phyloP scores from a whole-genome alignment of 352 stramenopile species.

The Globisporangium orthogonon region DNA sequence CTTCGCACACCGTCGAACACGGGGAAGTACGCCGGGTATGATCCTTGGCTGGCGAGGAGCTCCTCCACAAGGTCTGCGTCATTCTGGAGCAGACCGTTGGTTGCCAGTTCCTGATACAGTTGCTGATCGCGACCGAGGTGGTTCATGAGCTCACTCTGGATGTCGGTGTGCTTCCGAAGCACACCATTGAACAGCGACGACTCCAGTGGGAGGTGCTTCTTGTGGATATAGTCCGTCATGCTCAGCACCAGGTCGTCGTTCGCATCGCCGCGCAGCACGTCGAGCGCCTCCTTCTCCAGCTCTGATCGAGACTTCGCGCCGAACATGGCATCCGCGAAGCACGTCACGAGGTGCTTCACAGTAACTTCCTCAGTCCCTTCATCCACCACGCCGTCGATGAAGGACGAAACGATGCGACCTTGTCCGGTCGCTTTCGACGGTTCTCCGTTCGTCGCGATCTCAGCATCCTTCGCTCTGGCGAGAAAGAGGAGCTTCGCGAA shows the following conservation, averaged over 20 bases:
- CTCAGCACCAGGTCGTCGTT: slow-evolving; percentile 54
- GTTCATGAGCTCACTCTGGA: slow-evolving; percentile 71
- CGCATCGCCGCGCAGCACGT: slow-evolving; percentile 30
- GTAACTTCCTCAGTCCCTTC: slow-evolving; percentile 30
- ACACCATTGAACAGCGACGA: slow-evolving; percentile 86
- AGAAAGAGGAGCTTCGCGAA: slow-evolving; percentile 78
- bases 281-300: slow-evolving; percentile 40
- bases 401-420: slow-evolving; percentile 31
- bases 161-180: slow-evolving; percentile 50
- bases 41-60: slow-evolving; percentile 47
- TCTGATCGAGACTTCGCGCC: slow-evolving; percentile 23
- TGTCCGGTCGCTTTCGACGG: slow-evolving; percentile 4
- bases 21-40: slow-evolving; percentile 61
- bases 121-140: slow-evolving; percentile 78
- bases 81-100: slow-evolving; percentile 35
- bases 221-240: slow-evolving; percentile 75
- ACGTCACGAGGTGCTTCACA: slow-evolving; percentile 51
- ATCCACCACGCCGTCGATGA: slow-evolving; percentile 47
- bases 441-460: slow-evolving; percentile 5
- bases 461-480: slow-evolving; percentile 42
- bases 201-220: slow-evolving; percentile 73
- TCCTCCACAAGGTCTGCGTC: slow-evolving; percentile 69
- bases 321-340: slow-evolving; percentile 50
- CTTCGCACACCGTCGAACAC: slow-evolving; percentile 31
- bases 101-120: slow-evolving; percentile 63